A percentile compares a stretch with the other conserved stretches of the same genome.
Conservation (phyloP, 2,329 filamentous ascomycete genomes). For the Paraphoma chrysanthemicola region DNA sequence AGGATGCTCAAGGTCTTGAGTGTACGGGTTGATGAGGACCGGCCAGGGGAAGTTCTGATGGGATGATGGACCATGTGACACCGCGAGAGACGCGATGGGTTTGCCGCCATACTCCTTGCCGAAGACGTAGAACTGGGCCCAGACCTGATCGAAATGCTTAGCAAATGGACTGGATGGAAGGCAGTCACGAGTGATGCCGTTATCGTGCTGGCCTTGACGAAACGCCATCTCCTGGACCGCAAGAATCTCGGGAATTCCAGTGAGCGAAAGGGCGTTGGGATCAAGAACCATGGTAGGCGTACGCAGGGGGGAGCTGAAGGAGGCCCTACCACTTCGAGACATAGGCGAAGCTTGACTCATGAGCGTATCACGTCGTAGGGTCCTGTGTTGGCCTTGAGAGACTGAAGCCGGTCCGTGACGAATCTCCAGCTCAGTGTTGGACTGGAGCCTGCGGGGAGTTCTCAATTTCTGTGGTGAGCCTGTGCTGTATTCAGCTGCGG, state of each 20-base stretch:
- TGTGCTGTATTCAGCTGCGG: background rate
- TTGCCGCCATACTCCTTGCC: conserved; percentile 19
- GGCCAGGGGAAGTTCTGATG: conserved; percentile 29
- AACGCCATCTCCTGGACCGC: conserved; percentile 34
- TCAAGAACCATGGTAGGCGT: conserved; percentile 4
- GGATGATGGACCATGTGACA: conserved; percentile 3
- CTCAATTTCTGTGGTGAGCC: conserved; percentile 10
- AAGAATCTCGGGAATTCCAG: conserved; percentile 22
- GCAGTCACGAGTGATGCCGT: conserved; percentile 5
- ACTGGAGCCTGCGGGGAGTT: background rate
- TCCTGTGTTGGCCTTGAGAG: background rate
- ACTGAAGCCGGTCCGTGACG: background rate
- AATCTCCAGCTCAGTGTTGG: background rate
- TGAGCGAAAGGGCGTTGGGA: conserved; percentile 9
- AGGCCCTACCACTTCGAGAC: conserved; percentile 3
- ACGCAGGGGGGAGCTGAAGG: conserved; percentile 6
- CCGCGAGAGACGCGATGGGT: conserved; percentile 5
- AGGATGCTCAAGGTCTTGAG: conserved; percentile 30
- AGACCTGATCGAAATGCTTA: conserved; percentile 20
- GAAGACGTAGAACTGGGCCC: conserved; percentile 25
- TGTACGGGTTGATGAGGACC: conserved; percentile 33
- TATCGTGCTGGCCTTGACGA: conserved; percentile 29
- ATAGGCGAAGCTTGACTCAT: conserved; percentile 2
- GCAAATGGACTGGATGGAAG: conserved; percentile 26
- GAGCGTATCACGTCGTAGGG: conserved; percentile 6